A percentile compares a stretch with the other conserved stretches of the same genome.
Evolutionary conservation across 2,329 filamentous ascomycete species (phyloP).

Genomic region (Claviceps sorghi): DNA sequence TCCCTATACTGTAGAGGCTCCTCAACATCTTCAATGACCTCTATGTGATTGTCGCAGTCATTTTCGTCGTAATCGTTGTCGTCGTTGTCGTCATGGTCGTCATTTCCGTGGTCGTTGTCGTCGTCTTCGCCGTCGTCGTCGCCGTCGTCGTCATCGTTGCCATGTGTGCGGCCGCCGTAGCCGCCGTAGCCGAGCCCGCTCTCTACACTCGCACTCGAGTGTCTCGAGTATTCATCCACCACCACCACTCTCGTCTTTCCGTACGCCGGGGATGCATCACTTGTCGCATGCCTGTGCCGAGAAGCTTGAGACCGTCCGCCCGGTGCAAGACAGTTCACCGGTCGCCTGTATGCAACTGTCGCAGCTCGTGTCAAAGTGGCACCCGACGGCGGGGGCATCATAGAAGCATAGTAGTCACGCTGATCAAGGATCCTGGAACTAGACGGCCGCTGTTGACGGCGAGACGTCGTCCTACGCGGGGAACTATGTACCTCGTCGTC

Average conservation of each 20-base stretch:
- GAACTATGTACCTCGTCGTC: constrained; percentile 18
- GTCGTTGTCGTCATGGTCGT: neutral
- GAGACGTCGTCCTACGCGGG: constrained; percentile 15
- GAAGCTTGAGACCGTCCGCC: constrained; percentile 8
- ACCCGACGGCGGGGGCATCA: constrained; percentile 15
- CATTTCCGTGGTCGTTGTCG: neutral
- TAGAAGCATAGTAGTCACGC: constrained; percentile 10
- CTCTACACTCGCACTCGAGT: neutral
- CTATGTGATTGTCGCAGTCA: constrained; percentile 7
- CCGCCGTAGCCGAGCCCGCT: constrained; percentile 2
- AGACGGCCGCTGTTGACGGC: constrained; percentile 8
- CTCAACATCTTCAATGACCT: constrained; percentile 15
- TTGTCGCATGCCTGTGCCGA: constrained; percentile 4
- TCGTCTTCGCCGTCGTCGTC: neutral
- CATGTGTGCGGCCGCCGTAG: neutral
- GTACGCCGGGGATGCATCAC: constrained; percentile 9
- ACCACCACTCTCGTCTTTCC: neutral
- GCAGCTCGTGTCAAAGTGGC: constrained; percentile 11
- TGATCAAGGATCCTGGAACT: constrained; percentile 15
- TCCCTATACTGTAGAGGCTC: constrained; percentile 7
- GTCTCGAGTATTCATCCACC: neutral
- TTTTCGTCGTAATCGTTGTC: neutral
- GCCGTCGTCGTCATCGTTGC: neutral
- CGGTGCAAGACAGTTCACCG: constrained; percentile 14
- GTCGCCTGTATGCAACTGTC: constrained; percentile 18